Base-by-base conservation (phyloP, 148 eudicot species). In the Silene conica region DNA sequence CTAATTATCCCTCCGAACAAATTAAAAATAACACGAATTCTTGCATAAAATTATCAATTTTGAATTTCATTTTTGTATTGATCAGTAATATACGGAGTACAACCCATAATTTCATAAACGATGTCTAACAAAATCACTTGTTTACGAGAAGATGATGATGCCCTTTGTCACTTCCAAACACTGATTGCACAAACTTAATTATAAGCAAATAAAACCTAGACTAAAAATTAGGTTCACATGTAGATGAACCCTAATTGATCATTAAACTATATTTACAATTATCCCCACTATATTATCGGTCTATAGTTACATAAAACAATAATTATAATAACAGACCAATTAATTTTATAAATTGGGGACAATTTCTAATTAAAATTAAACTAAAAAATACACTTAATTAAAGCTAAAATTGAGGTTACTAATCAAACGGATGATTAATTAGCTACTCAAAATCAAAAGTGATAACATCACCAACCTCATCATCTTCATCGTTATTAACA, bases 371-470 rank as follows among this genome's bases (percentile, higher is more conserved):
- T 9, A 68, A 45, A 67, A 11, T 21, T 26, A 8, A 67, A 21
- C 19, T 8, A 20, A 56, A 67, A 67, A 67, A 67, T 67, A 9
- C 56, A 45, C 46, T 12, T 67, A 45, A 67, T 26, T 26, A 26
- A 26, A 18, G 22, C 31, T 46, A 67, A 67, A 64, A n/a, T n/a
- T n/a, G n/a, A 26, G 70, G 71, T 19, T 50, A 69, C 16, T 14
- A 50, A 50, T 69, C 60, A 69, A 50, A 52, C 21, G n/a, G n/a
- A n/a, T 69, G 60, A 69, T 52, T 22, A 69, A 43, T 50, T 48
- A 69, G 6, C 26, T 54, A 69, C 19, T 9, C 19, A 50, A 55
- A 70, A 54, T 63, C 71, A 6, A 21, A 69, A 34, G 50, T 69
- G n/a, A n/a, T n/a, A 38, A 45, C 65, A 23, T 59, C 76, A 6